Base-by-base conservation (phyloP, 306 rosid genomes). In the Argentina anserina region DNA sequence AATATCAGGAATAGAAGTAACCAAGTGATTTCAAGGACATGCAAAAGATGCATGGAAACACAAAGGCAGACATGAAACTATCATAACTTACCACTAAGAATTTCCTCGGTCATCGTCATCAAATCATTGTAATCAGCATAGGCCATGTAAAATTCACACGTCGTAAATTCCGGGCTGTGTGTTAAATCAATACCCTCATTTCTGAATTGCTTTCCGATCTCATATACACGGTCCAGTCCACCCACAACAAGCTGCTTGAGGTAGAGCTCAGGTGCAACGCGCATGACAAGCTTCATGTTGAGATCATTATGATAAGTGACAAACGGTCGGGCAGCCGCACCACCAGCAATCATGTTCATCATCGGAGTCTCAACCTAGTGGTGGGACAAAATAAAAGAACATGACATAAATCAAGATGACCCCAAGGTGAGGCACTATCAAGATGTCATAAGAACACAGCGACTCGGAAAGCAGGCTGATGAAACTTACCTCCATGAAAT, bases 291-390 rank as follows among this genome's bases (percentile, higher is more conserved):
- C 59, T 78, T 87, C 99, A 91, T 88, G 84, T 91, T 88, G 49
- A 94, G 95, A 0, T 94, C 97, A 75, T 94, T 94, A 80, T 94
- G 99, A 79, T 85, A 89, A 28, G 99, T 94, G 25, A 86, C 90
- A 83, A 94, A 90, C 11, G 98, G 98, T 53, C 91, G 91, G 26
- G 98, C 98, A 33, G 97, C 96, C 66, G 97, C 98, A 70, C 97
- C 98, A 76, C 97, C 97, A 59, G 98, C 87, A 83, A 91, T 91
- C 96, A 88, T 91, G 80, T 91, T 94, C 98, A 94, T 88, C 97
- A 94, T 94, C 43, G 99, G 99, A 43, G 99, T 91, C 87, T 94
- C 99, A 73, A 94, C 99, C 99, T 94, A 71, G 69, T 41, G 70
- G 76, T 47, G 33, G 33, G 6, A 28, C 60, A 69, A 79, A 69